Percentiles rank a stretch among this genome's conserved stretches.
These are phyloP conservation scores for Hypomyces rosellus DNA, from an alignment of 2,329 filamentous ascomycete species.

Conservation along the genomic window DNA sequence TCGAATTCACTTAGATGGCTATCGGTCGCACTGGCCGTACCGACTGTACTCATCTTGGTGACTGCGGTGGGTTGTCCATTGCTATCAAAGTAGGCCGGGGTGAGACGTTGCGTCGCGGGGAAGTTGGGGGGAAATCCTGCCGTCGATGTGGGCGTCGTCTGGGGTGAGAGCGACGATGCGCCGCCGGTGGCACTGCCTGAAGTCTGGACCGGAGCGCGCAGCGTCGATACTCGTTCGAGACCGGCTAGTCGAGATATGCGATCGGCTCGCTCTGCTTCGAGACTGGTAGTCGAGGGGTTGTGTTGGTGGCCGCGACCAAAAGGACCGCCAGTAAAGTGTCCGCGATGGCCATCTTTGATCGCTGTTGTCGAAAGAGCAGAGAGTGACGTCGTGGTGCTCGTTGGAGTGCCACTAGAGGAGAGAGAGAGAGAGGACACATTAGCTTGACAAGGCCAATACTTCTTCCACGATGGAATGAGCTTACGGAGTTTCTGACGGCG, in stretches of 20 bases:
- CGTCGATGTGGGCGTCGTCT: conserved; percentile 45
- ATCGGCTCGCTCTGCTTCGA: conserved; percentile 88
- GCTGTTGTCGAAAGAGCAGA: conserved; percentile 88
- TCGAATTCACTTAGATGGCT: conserved; percentile 56
- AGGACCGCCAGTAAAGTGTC: conserved; percentile 54
- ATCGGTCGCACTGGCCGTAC: conserved; percentile 81
- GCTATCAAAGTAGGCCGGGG: conserved; percentile 74
- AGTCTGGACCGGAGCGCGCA: conserved; percentile 46
- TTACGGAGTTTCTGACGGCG: conserved; percentile 85
- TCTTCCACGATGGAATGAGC: conserved; percentile 27
- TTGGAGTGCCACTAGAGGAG: conserved; percentile 71
- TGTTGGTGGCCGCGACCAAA: conserved; percentile 54
- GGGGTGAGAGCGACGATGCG: conserved; percentile 38
- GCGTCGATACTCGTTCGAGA: conserved; percentile 80
- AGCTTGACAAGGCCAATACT: background rate
- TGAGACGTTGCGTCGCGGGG: conserved; percentile 35
- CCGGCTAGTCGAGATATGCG: conserved; percentile 91
- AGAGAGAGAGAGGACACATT: conserved; percentile 5
- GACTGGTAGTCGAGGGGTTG: conserved; percentile 58
- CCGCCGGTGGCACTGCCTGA: conserved; percentile 22
- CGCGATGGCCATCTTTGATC: conserved; percentile 93
- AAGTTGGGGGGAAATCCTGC: conserved; percentile 37
- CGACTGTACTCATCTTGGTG: conserved; percentile 83
- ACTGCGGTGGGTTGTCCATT: conserved; percentile 60
- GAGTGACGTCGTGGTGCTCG: conserved; percentile 85